Evolutionary conservation across 2,329 filamentous ascomycete genomes (phyloP), one percentile per base, ranked within the genome.

Genomic region (Pyrenochaeta sp.): DNA sequence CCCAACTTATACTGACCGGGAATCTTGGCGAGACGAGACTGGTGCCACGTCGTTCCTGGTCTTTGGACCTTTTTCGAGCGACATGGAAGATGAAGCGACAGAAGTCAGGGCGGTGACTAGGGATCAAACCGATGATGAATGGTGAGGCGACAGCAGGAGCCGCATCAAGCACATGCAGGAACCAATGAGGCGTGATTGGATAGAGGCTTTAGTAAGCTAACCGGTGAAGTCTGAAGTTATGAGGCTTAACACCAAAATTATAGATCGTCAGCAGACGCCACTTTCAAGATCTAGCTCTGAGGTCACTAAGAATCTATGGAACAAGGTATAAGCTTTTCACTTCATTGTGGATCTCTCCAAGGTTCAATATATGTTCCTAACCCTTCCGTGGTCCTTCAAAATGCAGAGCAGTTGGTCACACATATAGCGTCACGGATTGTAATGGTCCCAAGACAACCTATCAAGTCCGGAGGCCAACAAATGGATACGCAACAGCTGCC

Each of bases 401-500:
- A 19, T 19, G 19, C 19, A 19, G 19, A 19, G 19, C 19, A 19
- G 19, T 19, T 19, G 19, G 19, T 19, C 19, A 19, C 19, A 19
- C 19, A 19, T 19, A 19, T 19, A 19, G 19, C 19, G 19, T 19
- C 19, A 19, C 19, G 19, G 19, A 19, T 19, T 19, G 19, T 19
- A 19, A 19, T 19, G 19, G 19, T 19, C 19, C 19, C 19, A 19
- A 19, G 19, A 19, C 19, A 19, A 19, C 19, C 19, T 19, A 19
- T 19, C 19, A 43, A 13, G 40, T 43, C 22, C 40, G 22, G 19
- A 43, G 40, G 8, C 40, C n/a, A 25, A 43, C 40, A 27, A 71
- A 72, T 12, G 69, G 69, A 61, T 72, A 72, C 10, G 62, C 52
- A 42, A 66, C 56, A 24, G 58, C 54, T 13, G 61, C 62, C 15